These are phyloP conservation scores for Cardamine chenopodiifolia DNA, from an alignment of 345 rosid species.

Conservation along the genomic window DNA sequence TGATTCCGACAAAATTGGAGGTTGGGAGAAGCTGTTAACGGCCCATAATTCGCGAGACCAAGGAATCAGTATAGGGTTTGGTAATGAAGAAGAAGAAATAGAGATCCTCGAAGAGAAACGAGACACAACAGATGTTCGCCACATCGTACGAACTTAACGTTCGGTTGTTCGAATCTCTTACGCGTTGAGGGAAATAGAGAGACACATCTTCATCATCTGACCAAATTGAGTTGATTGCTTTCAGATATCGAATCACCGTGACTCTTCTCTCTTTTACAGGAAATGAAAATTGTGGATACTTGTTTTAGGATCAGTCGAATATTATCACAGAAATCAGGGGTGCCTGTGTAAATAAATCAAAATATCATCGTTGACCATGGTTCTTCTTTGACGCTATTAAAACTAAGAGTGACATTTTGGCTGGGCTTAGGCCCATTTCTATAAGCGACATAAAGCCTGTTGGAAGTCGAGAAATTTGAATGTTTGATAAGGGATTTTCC, in stretches of 20 bases:
- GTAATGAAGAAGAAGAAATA: slow-evolving; percentile 31
- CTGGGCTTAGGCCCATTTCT: background rate
- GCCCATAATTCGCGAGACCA: slow-evolving; percentile 39
- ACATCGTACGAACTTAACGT: slow-evolving; percentile 34
- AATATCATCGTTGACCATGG: background rate
- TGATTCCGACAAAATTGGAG: slow-evolving; percentile 37
- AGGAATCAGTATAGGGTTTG: slow-evolving; percentile 38
- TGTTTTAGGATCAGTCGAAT: background rate
- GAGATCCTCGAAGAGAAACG: slow-evolving; percentile 44
- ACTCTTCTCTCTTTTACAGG: background rate
- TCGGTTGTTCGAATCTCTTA: background rate
- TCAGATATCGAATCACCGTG: slow-evolving; percentile 19
- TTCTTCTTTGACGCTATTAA: background rate
- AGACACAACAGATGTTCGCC: slow-evolving; percentile 45
- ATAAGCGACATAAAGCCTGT: too few species aligned
- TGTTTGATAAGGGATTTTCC: too few species aligned
- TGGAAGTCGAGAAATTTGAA: background rate
- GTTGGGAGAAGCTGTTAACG: slow-evolving; percentile 31
- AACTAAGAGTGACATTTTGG: background rate
- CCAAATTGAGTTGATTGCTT: slow-evolving; percentile 8
- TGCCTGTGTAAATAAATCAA: background rate
- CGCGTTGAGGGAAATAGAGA: slow-evolving; percentile 9
- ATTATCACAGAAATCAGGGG: background rate
- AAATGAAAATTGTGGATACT: background rate
- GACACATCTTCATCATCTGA: slow-evolving; percentile 3